Percentiles rank a stretch among this genome's conserved stretches.
phyloP scores from a whole-genome alignment of 2,329 filamentous ascomycete species.

The Fusarium brevicatenulatum region DNA sequence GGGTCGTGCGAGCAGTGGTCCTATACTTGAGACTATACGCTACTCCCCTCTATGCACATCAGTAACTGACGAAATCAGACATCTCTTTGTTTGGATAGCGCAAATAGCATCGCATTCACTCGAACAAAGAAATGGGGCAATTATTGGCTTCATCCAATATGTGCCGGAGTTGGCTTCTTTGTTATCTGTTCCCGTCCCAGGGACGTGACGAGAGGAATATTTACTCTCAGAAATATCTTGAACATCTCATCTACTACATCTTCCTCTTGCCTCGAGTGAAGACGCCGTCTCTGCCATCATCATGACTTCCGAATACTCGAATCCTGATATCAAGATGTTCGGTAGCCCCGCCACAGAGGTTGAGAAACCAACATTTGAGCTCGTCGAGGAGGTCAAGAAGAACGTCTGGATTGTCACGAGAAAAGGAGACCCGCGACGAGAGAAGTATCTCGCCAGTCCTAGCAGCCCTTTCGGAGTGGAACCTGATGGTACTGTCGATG shows the following conservation, averaged over 20 bases:
- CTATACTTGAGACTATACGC: background rate
- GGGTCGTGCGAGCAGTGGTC: background rate
- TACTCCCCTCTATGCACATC: background rate
- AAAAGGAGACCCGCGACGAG: slow-evolving; percentile 43
- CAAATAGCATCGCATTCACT: background rate
- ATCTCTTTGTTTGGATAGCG: slow-evolving; percentile 13
- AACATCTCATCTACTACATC: background rate
- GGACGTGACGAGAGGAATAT: background rate
- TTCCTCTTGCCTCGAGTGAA: background rate
- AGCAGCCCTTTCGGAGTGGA: slow-evolving; percentile 20
- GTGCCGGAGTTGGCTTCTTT: slow-evolving; percentile 28
- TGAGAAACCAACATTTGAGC: slow-evolving; percentile 40
- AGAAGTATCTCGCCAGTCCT: slow-evolving; percentile 48
- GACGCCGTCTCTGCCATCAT: background rate
- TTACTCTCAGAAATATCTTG: background rate
- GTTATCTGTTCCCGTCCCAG: slow-evolving; percentile 16
- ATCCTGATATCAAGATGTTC: background rate
- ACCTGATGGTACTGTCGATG: background rate
- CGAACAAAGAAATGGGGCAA: slow-evolving; percentile 32
- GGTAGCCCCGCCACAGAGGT: background rate
- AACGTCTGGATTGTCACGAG: slow-evolving; percentile 48
- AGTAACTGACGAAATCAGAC: background rate
- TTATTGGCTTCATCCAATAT: background rate
- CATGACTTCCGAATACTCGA: slow-evolving; percentile 11
- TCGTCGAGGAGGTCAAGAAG: slow-evolving; percentile 45